phyloP scores from a whole-genome alignment of 495 filamentous ascomycete genomes.

The Haplographium delicatum region DNA sequence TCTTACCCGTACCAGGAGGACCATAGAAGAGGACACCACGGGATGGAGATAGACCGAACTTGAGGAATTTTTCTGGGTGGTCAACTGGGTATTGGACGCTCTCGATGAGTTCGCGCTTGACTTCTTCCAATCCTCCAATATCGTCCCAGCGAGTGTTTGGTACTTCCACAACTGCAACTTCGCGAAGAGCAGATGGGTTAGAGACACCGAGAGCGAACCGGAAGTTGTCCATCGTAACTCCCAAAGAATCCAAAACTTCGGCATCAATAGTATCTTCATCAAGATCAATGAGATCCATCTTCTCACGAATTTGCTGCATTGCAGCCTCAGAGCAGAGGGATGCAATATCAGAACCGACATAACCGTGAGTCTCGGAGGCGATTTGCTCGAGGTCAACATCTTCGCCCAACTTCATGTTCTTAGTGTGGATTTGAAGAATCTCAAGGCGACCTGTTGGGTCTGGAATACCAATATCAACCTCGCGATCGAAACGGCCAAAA shows the following conservation, averaged over 20 bases:
- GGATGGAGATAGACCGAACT: constrained; percentile 96
- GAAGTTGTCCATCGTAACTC: constrained; percentile 99
- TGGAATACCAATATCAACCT: constrained; percentile 96
- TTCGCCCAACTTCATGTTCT: constrained; percentile 99
- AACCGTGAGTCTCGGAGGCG: constrained; percentile 96
- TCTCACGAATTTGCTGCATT: constrained; percentile 99
- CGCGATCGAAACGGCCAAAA: constrained; percentile 93
- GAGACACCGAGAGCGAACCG: constrained; percentile 94
- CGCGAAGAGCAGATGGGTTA: constrained; percentile 97
- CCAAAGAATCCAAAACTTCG: constrained; percentile 94
- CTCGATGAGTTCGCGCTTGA: constrained; percentile 99
- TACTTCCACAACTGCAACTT: constrained; percentile 98
- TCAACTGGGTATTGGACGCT: constrained; percentile 98
- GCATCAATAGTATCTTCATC: constrained; percentile 99
- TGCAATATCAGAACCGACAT: constrained; percentile 96
- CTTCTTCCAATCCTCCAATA: constrained; percentile 94
- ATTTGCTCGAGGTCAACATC: constrained; percentile 97
- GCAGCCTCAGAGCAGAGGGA: constrained; percentile 99
- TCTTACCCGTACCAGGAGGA: constrained; percentile 99
- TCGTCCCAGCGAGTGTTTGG: constrained; percentile 99
- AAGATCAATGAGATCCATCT: constrained; percentile 99
- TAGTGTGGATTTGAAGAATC: constrained; percentile 98
- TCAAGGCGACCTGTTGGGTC: constrained; percentile 98
- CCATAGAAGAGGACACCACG: constrained; percentile 99
- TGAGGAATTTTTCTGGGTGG: constrained; percentile 99